These are phyloP conservation scores for Phlyctochytrium bullatum DNA, from an alignment of 192 early-diverging fungal genomes.

Conservation along the genomic window DNA sequence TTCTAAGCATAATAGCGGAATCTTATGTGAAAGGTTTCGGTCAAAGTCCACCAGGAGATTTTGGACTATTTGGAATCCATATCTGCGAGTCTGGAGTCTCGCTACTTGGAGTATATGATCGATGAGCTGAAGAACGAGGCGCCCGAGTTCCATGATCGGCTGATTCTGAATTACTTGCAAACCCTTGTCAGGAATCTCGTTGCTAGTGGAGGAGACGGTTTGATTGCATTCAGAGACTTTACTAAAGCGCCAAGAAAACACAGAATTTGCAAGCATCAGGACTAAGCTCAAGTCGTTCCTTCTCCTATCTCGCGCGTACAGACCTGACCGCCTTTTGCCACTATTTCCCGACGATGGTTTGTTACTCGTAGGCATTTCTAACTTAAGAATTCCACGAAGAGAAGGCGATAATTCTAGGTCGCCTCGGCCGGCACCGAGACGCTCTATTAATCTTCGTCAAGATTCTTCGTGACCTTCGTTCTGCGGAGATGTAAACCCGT, in stretches of 20 bases:
- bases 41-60: slow-evolving; percentile 32
- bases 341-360: slow-evolving; percentile 70
- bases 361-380: neutral
- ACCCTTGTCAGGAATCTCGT: slow-evolving; percentile 46
- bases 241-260: neutral
- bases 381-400: slow-evolving; percentile 68
- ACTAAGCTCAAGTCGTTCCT: slow-evolving; percentile 67
- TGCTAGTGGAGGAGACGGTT: neutral
- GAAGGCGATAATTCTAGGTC: slow-evolving; percentile 72
- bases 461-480: slow-evolving; percentile 65
- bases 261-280: slow-evolving; percentile 28
- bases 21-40: slow-evolving; percentile 18
- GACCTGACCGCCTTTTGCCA: slow-evolving; percentile 70
- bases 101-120: slow-evolving; percentile 83
- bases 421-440: slow-evolving; percentile 83
- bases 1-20: neutral
- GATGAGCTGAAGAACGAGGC: slow-evolving; percentile 62
- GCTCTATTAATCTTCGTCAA: slow-evolving; percentile 80
- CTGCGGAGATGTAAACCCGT: slow-evolving; percentile 61
- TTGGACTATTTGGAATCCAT: slow-evolving; percentile 67
- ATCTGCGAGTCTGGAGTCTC: slow-evolving; percentile 62
- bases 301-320: slow-evolving; percentile 66
- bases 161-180: slow-evolving; percentile 79
- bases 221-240: no score
- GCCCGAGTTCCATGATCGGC: slow-evolving; percentile 73